A percentile compares a stretch with the other conserved stretches of the same genome.
Evolutionary conservation across 2,329 filamentous ascomycete species (phyloP).

Genomic region (Ceratocystis diversiconidia): DNA sequence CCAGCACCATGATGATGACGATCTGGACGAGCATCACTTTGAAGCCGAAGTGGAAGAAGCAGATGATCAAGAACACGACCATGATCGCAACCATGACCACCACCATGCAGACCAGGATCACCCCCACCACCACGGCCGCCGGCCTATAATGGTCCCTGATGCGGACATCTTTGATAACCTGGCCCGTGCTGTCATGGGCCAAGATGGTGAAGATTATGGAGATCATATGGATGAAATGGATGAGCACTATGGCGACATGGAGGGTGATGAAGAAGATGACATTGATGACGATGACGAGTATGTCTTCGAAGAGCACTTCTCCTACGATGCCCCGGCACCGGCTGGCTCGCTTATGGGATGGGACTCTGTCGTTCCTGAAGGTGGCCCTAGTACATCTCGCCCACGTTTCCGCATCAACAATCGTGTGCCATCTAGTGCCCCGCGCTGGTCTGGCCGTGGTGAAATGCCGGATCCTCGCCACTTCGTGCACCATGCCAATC

Average conservation of each 20-base stretch:
- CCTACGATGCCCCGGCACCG: slow-evolving; percentile 31
- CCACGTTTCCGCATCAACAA: slow-evolving; percentile 26
- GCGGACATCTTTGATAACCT: slow-evolving; percentile 37
- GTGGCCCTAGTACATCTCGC: slow-evolving; percentile 27
- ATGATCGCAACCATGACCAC: slow-evolving; percentile 14
- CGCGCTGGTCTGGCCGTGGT: slow-evolving; percentile 10
- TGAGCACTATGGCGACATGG: slow-evolving; percentile 35
- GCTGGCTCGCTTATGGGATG: slow-evolving; percentile 39
- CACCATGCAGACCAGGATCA: slow-evolving; percentile 11
- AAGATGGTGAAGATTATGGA: slow-evolving; percentile 36
- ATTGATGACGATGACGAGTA: slow-evolving; percentile 56
- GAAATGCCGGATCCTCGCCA: slow-evolving; percentile 7
- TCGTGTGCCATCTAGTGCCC: background rate
- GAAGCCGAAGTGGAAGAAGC: slow-evolving; percentile 37
- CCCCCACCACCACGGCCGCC: slow-evolving; percentile 13
- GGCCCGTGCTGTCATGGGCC: slow-evolving; percentile 39
- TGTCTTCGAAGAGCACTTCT: slow-evolving; percentile 45
- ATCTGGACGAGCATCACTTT: slow-evolving; percentile 40
- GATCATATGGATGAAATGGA: slow-evolving; percentile 37
- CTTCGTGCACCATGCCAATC: background rate
- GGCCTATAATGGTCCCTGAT: slow-evolving; percentile 28
- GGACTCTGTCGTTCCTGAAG: slow-evolving; percentile 30
- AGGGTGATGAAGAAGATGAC: slow-evolving; percentile 43
- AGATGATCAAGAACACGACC: slow-evolving; percentile 26
- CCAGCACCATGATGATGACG: slow-evolving; percentile 41